Evolutionary conservation across 371 early-diverging fungal species (phyloP), one percentile per base, ranked within the genome.

Genomic region (Mucor racemosus): DNA sequence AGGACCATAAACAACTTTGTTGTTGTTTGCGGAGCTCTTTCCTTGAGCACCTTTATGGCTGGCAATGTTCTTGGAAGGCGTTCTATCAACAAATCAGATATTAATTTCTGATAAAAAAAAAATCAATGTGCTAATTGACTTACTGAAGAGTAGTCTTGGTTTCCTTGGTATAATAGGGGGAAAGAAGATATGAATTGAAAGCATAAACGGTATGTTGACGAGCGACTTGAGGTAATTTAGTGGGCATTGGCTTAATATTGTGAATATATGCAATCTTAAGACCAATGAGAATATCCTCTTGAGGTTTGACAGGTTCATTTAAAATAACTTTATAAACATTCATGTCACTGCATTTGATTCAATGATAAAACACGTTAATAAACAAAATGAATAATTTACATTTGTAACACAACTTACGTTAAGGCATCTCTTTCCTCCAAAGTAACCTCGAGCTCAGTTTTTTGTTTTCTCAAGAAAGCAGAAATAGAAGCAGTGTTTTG

Each of bases 91-190:
- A 21, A 55, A 46, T 58, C 21, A 35, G 1, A 44, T 34, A 17
- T 31, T 13, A 31, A 5, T 31, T 13, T 10, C 14, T 26, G 55
- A 8, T 26, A 33, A 42, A 33, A 19, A 40, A 46, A 19, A 21
- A 0, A 60, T 41, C 1, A 19, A 61, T 21, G 14, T 40, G 1
- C 7, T 11, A 26, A 21, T 31, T 21, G 21, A 72, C 83, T 75
- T 84, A 89, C 93, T 83, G 83, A 62, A 98, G 84, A 15, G 87
- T 87, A 5, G 94, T 93, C 78, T 95, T 95, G 65, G 90, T 87
- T 76, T 92, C 91, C 44, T 84, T 71, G 7, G 90, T 83, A 19
- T 69, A 65, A 76, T 98, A 96, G 19, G 88, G 86, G 14, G 90
- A 86, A 56, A 74, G 69, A 33, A 90, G 75, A 69, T 88, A 88